phyloP scores from a whole-genome alignment of 1,284 basidiomycete genomes.

The Xanthoconium separans region DNA sequence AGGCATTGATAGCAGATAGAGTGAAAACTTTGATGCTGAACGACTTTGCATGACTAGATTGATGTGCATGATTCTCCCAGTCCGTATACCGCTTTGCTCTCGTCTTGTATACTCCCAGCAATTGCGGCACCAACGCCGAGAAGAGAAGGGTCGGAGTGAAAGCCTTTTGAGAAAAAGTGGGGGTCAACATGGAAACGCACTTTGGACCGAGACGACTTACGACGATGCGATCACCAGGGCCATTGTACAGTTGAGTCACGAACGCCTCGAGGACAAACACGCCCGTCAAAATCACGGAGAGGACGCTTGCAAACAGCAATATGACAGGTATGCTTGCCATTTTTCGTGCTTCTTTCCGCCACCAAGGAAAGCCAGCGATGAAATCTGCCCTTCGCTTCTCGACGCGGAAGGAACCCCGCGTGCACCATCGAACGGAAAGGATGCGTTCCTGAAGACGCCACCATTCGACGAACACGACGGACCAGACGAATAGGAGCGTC shows the following conservation, averaged over 20 bases:
- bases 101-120: conserved; percentile 77
- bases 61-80: conserved; percentile 91
- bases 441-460: conserved; percentile 85
- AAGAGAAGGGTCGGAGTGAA: conserved; percentile 88
- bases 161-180: conserved; percentile 41
- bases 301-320: conserved; percentile 66
- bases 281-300: conserved; percentile 70
- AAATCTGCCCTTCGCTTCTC: conserved; percentile 76
- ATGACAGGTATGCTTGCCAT: conserved; percentile 80
- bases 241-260: conserved; percentile 81
- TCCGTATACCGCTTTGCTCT: conserved; percentile 73
- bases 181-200: not conserved
- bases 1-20: conserved; percentile 86
- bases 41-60: conserved; percentile 74
- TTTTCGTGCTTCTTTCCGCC: conserved; percentile 75
- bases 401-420: conserved; percentile 72
- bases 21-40: conserved; percentile 93
- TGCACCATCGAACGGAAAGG: conserved; percentile 79
- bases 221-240: conserved; percentile 77
- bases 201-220: conserved; percentile 44
- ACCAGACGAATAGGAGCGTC: conserved; percentile 74
- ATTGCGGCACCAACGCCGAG: conserved; percentile 76
- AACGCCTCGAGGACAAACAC: conserved; percentile 91
- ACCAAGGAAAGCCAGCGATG: conserved; percentile 61
- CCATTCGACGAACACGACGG: conserved; percentile 82